Base-by-base conservation (phyloP, 2,329 filamentous ascomycete species). In the Venturia pyrina region DNA sequence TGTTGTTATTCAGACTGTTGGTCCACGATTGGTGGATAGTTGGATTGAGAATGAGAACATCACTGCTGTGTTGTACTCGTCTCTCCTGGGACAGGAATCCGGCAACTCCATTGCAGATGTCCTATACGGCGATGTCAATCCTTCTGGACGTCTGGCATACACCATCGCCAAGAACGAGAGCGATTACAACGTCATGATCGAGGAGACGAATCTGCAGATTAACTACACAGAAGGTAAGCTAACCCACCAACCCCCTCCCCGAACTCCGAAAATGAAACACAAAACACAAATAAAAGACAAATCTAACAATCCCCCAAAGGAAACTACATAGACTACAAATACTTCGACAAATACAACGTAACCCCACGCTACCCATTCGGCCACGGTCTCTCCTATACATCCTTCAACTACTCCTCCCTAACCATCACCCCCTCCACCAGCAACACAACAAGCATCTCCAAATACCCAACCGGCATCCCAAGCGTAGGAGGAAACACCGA, bases 21-120 rank as follows among this genome's bases (percentile, higher is more conserved):
- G 76, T 0, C 73, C 75, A 0, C 70, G 77, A 46, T 69, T 77
- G 43, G 76, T 77, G 65, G 69, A 64, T 24, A 57, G 68, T 8
- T 75, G 73, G 65, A 72, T 76, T 56, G 73, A 73, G 1, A 71
- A 75, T 61, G 71, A 73, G 15, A 85, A 85, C 28, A 85, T 96
- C 69, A 91, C 91, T 73, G 87, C 89, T 0, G 87, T 96, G 0
- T 73, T 96, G 1, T 83, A 95, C 65, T 91, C 90, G n/a, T 89
- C 96, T 70, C 80, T 96, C 0, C 92, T 92, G 0, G 91, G 92
- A 1, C 87, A 96, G 73, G 92, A 96, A 74, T 92, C 89, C 56
- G 93, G 93, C 7, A 88, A 90, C 68, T 90, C 92, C 0, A 81
- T 97, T 7, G 85, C 85, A 1, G 90, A 96, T 70, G 82, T 96